phyloP scores from a whole-genome alignment of 2,329 filamentous ascomycete genomes.

The Aspergillus brasiliensis region DNA sequence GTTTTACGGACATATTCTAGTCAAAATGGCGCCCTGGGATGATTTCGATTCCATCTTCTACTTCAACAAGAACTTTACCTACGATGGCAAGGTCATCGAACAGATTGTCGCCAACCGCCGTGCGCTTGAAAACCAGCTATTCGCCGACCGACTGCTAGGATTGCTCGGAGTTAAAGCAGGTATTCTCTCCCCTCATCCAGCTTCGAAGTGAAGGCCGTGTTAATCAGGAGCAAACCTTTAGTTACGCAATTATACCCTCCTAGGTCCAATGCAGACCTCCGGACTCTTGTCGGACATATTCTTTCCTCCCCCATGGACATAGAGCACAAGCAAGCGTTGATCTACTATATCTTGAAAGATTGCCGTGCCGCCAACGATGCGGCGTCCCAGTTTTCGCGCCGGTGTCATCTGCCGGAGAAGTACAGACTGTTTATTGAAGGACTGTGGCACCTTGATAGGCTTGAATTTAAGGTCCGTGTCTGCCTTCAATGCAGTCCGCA shows the following conservation, averaged over 20 bases:
- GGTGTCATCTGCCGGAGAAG: slow-evolving; percentile 69
- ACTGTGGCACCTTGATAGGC: slow-evolving; percentile 75
- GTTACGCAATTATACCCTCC: slow-evolving; percentile 73
- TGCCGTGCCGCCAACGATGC: slow-evolving; percentile 59
- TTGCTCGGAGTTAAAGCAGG: slow-evolving; percentile 70
- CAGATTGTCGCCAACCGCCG: slow-evolving; percentile 69
- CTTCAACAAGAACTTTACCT: slow-evolving; percentile 61
- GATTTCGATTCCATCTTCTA: slow-evolving; percentile 71
- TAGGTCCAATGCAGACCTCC: slow-evolving; percentile 66
- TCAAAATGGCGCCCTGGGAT: slow-evolving; percentile 53
- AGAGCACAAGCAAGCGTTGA: slow-evolving; percentile 78
- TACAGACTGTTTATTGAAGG: slow-evolving; percentile 82
- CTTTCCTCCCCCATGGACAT: slow-evolving; percentile 64
- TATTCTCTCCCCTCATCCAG: slow-evolving; percentile 39
- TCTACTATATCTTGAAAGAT: slow-evolving; percentile 83
- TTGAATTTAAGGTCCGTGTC: slow-evolving; percentile 63
- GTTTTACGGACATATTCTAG: slow-evolving; percentile 17
- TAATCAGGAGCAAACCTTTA: slow-evolving; percentile 27
- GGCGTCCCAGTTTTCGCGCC: slow-evolving; percentile 61
- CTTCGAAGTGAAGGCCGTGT: background rate
- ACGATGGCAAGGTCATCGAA: slow-evolving; percentile 62
- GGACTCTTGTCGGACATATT: slow-evolving; percentile 70
- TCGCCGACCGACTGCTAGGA: slow-evolving; percentile 76
- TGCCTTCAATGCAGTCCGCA: background rate
- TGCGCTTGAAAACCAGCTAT: slow-evolving; percentile 68